Conservation (phyloP, 1,284 basidiomycete genomes). For the Ustilago sp. region DNA sequence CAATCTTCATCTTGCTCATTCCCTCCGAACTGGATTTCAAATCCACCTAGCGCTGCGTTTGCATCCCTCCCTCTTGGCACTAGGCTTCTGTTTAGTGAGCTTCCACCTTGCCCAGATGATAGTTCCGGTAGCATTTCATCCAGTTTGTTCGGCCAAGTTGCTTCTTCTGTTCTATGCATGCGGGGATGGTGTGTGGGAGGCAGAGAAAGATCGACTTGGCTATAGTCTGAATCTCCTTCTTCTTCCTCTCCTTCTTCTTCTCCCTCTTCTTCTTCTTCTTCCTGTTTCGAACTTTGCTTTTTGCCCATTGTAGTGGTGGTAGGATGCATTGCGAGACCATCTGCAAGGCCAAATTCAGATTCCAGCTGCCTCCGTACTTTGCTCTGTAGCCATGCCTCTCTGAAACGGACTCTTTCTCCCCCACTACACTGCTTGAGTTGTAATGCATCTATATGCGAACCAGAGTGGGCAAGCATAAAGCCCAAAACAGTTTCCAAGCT, state of each 20-base stretch:
- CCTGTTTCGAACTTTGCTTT: not conserved
- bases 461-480: conserved; percentile 8
- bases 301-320: not conserved
- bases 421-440: not conserved
- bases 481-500: conserved; percentile 37
- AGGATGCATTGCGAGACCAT: no score
- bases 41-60: conserved; percentile 43
- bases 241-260: not conserved
- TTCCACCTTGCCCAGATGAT: conserved; percentile 33
- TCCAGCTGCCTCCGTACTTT: no score
- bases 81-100: conserved; percentile 26
- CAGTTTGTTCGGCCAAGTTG: no score
- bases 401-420: not conserved
- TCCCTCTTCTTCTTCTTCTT: not conserved
- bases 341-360: no score
- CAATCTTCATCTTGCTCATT: conserved; percentile 33
- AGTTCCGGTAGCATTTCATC: not conserved
- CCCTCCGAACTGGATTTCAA: conserved; percentile 47
- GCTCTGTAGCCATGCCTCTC: no score
- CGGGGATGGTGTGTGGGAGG: conserved; percentile 18
- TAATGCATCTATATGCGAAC: not conserved
- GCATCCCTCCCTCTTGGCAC: conserved; percentile 43
- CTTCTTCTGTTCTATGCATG: no score
- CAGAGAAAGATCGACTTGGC: conserved; percentile 28
- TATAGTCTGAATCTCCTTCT: conserved; percentile 11